phyloP scores from a whole-genome alignment of 148 eudicot species.

The Dysphania ambrosioides region DNA sequence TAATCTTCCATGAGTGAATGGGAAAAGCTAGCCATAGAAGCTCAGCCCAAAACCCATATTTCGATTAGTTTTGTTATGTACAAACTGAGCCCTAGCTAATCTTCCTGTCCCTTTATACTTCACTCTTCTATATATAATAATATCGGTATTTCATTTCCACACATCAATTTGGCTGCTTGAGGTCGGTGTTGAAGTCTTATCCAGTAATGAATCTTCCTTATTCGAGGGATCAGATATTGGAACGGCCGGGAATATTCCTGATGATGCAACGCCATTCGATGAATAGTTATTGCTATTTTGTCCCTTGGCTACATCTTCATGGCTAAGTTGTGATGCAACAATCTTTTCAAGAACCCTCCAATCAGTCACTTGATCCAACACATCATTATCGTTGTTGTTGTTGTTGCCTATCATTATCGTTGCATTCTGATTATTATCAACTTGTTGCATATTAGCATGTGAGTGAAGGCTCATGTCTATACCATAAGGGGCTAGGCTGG shows the following conservation, averaged over 20 bases:
- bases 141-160: conserved; percentile 24
- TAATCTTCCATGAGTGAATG: conserved; percentile 13
- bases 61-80: conserved; percentile 19
- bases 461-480: conserved; percentile 35
- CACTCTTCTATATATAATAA: not conserved
- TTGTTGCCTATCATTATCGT: conserved; percentile 14
- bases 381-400: conserved; percentile 18
- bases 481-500: conserved; percentile 23
- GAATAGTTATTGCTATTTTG: conserved; percentile 5
- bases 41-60: conserved; percentile 16
- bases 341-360: conserved; percentile 82
- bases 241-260: conserved; percentile 8
- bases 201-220: conserved; percentile 26
- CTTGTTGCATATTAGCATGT: conserved; percentile 26
- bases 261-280: not conserved
- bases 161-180: conserved; percentile 32
- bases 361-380: conserved; percentile 53
- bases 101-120: not conserved
- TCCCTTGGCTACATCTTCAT: conserved; percentile 36
- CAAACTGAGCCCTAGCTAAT: conserved; percentile 24
- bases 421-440: conserved; percentile 15
- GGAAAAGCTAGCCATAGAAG: conserved; percentile 7
- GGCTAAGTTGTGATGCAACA: conserved; percentile 81
- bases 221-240: conserved; percentile 15
- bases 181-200: conserved; percentile 28